These are phyloP conservation scores for Farysia itapuensis DNA, from an alignment of 1,284 basidiomycete genomes.

Conservation along the genomic window DNA sequence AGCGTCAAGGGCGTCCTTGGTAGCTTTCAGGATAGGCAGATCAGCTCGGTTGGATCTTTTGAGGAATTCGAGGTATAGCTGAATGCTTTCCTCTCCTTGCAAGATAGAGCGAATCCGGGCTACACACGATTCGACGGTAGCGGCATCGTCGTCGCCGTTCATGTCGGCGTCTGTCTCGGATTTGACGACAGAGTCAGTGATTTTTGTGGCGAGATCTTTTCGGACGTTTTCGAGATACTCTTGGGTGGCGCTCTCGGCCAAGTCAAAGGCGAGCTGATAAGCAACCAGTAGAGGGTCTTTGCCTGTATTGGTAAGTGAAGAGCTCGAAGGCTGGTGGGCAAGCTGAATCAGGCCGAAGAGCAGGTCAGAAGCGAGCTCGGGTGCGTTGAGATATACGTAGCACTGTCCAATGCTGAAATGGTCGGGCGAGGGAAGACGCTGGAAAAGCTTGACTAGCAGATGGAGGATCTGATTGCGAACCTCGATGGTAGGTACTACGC, in stretches of 20 bases:
- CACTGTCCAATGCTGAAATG: constrained; percentile 59
- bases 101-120: constrained; percentile 52
- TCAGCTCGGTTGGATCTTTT: constrained; percentile 57
- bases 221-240: constrained; percentile 58
- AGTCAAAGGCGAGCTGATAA: constrained; percentile 58
- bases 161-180: constrained; percentile 34
- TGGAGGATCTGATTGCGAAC: constrained; percentile 51
- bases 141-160: constrained; percentile 22
- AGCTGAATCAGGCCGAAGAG: constrained; percentile 50
- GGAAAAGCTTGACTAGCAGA: constrained; percentile 59
- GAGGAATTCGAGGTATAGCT: constrained; percentile 59
- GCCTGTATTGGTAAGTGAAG: constrained; percentile 44
- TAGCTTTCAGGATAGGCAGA: constrained; percentile 54
- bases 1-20: constrained; percentile 58
- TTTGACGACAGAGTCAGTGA: constrained; percentile 5
- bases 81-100: constrained; percentile 56
- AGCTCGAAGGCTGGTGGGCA: constrained; percentile 44
- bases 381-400: constrained; percentile 58
- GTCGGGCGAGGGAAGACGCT: constrained; percentile 52
- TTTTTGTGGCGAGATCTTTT: constrained; percentile 30
- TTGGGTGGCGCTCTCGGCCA: constrained; percentile 59
- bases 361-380: constrained; percentile 46
- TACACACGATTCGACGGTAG: constrained; percentile 33
- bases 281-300: constrained; percentile 53
- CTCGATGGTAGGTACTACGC: constrained; percentile 47